Percentiles rank a stretch among this genome's conserved stretches.
These are phyloP conservation scores for Pichia sp. DNA, from an alignment of 1,139 yeast genomes.

Conservation along the genomic window DNA sequence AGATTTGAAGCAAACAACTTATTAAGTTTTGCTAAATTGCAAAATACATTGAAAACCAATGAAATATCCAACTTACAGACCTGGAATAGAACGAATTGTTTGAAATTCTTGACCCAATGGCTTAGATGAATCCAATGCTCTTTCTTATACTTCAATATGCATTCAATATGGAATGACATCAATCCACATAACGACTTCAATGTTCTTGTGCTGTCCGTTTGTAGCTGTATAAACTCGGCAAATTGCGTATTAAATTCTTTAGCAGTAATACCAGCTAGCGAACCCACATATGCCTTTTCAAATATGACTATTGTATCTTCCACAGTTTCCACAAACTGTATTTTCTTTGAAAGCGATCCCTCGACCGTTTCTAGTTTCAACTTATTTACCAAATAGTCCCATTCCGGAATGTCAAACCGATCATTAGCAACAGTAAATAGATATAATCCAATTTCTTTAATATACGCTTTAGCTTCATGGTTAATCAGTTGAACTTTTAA, in stretches of 20 bases:
- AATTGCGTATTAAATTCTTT: slow-evolving; percentile 16
- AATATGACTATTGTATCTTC: slow-evolving; percentile 24
- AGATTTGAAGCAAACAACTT: background rate
- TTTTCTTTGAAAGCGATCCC: slow-evolving; percentile 24
- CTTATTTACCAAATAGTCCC: slow-evolving; percentile 17
- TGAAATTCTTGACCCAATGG: slow-evolving; percentile 23
- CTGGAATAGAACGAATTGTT: background rate
- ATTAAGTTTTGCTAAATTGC: background rate
- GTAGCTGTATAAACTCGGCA: background rate
- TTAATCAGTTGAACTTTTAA: slow-evolving; percentile 22
- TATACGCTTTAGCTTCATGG: slow-evolving; percentile 19
- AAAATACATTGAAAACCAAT: background rate
- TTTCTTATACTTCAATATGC: slow-evolving; percentile 4
- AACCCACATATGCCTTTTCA: slow-evolving; percentile 22
- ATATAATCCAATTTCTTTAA: slow-evolving; percentile 23
- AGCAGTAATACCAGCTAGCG: slow-evolving; percentile 14
- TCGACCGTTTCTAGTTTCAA: slow-evolving; percentile 13
- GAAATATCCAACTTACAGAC: background rate
- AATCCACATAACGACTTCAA: slow-evolving; percentile 17
- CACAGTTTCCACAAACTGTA: slow-evolving; percentile 24
- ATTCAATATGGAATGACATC: slow-evolving; percentile 18
- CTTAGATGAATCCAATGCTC: slow-evolving; percentile 25
- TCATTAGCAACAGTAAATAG: slow-evolving; percentile 24
- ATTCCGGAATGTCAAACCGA: slow-evolving; percentile 17
- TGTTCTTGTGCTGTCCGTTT: background rate